Percentiles rank a stretch among this genome's conserved stretches.
Conservation (phyloP, 2,329 filamentous ascomycete species). For the Chaetomium olivaceum region DNA sequence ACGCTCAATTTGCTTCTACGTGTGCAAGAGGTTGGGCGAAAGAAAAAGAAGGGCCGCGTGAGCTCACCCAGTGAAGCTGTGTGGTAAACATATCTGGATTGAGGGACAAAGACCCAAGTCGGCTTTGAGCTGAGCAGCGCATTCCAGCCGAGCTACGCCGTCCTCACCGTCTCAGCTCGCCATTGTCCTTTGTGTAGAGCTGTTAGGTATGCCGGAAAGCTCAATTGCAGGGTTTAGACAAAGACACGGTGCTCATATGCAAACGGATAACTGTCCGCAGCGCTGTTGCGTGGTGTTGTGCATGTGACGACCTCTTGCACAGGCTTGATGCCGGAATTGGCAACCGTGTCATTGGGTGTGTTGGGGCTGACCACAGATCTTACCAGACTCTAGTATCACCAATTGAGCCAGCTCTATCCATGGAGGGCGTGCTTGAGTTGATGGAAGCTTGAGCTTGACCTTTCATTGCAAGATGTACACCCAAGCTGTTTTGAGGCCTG, state of each 20-base stretch:
- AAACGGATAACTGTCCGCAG: not conserved
- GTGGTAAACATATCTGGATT: slow-evolving; percentile 13
- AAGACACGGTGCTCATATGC: not conserved
- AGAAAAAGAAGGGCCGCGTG: not conserved
- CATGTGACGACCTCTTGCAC: too few species aligned
- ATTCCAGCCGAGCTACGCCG: slow-evolving; percentile 6
- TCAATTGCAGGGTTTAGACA: not conserved
- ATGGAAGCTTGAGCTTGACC: not conserved
- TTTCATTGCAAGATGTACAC: not conserved
- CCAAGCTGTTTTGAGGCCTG: not conserved
- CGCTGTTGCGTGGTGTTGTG: not conserved
- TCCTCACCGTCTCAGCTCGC: not conserved
- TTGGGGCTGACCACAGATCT: not conserved
- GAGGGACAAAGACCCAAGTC: slow-evolving; percentile 13
- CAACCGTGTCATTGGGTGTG: not conserved
- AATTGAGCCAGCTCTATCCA: not conserved
- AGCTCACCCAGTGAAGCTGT: not conserved
- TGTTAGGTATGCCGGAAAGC: not conserved
- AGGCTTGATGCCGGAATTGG: slow-evolving; percentile 14
- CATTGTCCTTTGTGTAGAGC: slow-evolving; percentile 17
- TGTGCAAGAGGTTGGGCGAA: not conserved
- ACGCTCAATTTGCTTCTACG: not conserved
- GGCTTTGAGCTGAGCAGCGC: not conserved
- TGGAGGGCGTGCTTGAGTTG: not conserved
- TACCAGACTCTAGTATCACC: not conserved